Evolutionary conservation across 176 grass and related monocot species (phyloP), one percentile per base, ranked within the genome.

Genomic region (Carex myosuroides): DNA sequence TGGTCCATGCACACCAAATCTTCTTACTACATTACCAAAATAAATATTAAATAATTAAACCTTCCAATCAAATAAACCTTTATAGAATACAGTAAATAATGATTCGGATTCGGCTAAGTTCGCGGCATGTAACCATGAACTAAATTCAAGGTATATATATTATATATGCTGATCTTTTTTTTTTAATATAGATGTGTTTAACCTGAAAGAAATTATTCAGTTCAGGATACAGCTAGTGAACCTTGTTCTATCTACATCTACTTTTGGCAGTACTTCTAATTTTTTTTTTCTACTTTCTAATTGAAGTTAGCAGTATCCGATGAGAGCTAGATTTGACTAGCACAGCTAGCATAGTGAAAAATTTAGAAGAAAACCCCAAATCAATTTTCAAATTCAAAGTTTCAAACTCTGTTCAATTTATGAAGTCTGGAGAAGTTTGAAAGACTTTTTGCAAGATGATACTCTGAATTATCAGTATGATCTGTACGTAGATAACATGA

Each of bases 1-100:
- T 76, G 71, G 71, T 76, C 71, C 71, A 26, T 6, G 33, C 32
- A 73, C 46, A 73, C 10, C 70, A 73, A 73, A 73, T 76, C 13
- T 26, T 13, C 20, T 52, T 76, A 76, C 48, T 26, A 55, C 10
- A 16, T 30, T 30, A 54, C n/a, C 46, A 13, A 76, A 54, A 76
- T 71, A 54, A 12, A 76, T 0, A 10, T 48, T 48, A 48, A 48
- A 48, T 11, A 48, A 48, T 10, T 70, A 44, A 44, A 8, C 41
- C 7, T 20, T 24, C 2, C 61, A 30, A 69, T 69, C 14, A 69
- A 39, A 54, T 53, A 53, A 42, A 42, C 10, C 22, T 64, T 64
- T 13, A 29, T 12, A 64, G 8, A 64, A 64, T 41, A 17, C 6
- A 48, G 12, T 22, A 64, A 68, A 50, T 75, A 75, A 26, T 14